Percentiles rank a stretch among this genome's conserved stretches.
These are phyloP conservation scores for Ustilago vetiveriae DNA, from an alignment of 1,284 basidiomycete genomes.

Conservation along the genomic window DNA sequence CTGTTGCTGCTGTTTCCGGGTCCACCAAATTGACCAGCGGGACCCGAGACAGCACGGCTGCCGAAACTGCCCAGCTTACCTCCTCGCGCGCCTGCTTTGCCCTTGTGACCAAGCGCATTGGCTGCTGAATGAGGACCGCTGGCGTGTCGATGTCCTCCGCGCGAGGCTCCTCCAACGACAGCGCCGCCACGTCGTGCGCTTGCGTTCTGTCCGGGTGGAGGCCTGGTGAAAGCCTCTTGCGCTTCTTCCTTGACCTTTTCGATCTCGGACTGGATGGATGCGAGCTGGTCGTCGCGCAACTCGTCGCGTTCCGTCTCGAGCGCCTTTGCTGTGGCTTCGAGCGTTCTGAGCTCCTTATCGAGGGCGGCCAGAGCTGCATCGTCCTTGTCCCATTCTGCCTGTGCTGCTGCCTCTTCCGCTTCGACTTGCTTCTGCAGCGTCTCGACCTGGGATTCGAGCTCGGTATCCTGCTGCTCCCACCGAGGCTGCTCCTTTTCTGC, in stretches of 20 bases:
- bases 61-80: conserved; percentile 34
- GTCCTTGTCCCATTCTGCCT: conserved; percentile 39
- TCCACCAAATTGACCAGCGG: conserved; percentile 29
- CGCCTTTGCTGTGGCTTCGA: conserved; percentile 24
- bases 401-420: conserved; percentile 34
- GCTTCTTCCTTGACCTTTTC: conserved; percentile 39
- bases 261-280: conserved; percentile 31
- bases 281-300: conserved; percentile 38
- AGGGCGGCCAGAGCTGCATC: conserved; percentile 36
- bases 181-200: conserved; percentile 28
- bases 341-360: conserved; percentile 43
- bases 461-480: conserved; percentile 46
- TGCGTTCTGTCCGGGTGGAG: conserved; percentile 5
- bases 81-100: conserved; percentile 29
- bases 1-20: conserved; percentile 9
- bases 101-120: conserved; percentile 16
- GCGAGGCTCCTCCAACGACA: conserved; percentile 18
- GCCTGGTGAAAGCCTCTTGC: conserved; percentile 23
- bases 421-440: conserved; percentile 31
- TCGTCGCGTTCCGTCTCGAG: conserved; percentile 40
- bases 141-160: conserved; percentile 40
- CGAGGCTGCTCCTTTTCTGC: conserved; percentile 43
- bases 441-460: conserved; percentile 29
- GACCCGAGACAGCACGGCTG: conserved; percentile 36
- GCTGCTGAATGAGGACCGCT: conserved; percentile 29